Evolutionary conservation across 169 alveolate genomes (phyloP).

Genomic region (Eimeria falciformis): DNA sequence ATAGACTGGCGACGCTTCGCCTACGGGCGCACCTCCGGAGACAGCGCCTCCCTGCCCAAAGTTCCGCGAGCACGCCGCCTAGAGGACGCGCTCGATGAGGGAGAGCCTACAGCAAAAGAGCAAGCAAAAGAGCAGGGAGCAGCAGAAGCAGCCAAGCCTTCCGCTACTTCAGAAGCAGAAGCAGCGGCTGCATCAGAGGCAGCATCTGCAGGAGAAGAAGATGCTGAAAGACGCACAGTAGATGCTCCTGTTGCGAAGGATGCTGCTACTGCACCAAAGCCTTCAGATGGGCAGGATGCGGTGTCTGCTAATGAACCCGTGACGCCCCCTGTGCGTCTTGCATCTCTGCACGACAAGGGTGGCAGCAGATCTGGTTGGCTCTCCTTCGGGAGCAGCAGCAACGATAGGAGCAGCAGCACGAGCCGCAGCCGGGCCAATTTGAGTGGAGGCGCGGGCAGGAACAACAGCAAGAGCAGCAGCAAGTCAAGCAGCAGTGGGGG

Average conservation of each 20-base stretch:
- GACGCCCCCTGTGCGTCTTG: constrained; percentile 5
- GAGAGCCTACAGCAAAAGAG: neutral
- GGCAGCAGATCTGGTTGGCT: constrained; percentile 36
- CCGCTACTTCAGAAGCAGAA: neutral
- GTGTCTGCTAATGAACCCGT: neutral
- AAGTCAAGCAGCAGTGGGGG: neutral
- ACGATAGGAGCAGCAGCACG: constrained; percentile 27
- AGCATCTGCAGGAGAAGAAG: neutral
- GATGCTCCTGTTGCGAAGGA: neutral
- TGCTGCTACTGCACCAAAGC: too few species aligned
- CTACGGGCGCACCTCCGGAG: constrained; percentile 6
- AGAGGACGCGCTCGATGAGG: neutral
- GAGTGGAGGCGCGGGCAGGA: constrained; percentile 23
- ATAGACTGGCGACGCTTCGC: constrained; percentile 58
- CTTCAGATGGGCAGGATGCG: neutral
- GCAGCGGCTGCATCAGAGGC: neutral
- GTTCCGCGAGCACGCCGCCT: neutral
- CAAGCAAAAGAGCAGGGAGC: neutral
- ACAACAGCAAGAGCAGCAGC: constrained; percentile 31
- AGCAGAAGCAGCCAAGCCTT: neutral
- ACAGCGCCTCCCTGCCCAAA: constrained; percentile 19
- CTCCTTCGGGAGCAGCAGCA: constrained; percentile 48
- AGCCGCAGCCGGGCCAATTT: constrained; percentile 10
- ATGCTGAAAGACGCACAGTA: constrained; percentile 7
- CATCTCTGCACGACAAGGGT: constrained; percentile 42